These are phyloP conservation scores for Albugo candida DNA, from an alignment of 352 stramenopile species.

Conservation along the genomic window DNA sequence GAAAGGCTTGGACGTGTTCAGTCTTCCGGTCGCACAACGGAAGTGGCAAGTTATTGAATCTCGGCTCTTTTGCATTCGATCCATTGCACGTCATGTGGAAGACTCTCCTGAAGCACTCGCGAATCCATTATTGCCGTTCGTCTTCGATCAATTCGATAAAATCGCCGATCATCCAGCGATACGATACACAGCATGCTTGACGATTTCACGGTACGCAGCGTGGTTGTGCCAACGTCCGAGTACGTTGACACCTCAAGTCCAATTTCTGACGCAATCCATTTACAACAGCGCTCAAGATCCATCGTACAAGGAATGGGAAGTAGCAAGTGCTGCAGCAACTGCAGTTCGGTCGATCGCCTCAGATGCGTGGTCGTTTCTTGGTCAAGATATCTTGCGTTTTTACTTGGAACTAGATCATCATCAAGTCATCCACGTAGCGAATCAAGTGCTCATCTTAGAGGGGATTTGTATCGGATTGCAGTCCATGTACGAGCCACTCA, in stretches of 20 bases:
- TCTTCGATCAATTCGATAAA: slow-evolving; percentile 60
- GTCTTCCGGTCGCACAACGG: slow-evolving; percentile 14
- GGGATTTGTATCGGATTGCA: slow-evolving; percentile 29
- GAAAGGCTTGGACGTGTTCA: slow-evolving; percentile 44
- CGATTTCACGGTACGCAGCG: slow-evolving; percentile 60
- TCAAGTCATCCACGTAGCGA: slow-evolving; percentile 46
- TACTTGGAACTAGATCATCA: slow-evolving; percentile 57
- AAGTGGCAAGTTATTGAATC: slow-evolving; percentile 64
- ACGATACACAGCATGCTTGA: slow-evolving; percentile 70
- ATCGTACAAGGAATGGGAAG: slow-evolving; percentile 45
- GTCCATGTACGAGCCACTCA: slow-evolving; percentile 8
- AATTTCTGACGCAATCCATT: slow-evolving; percentile 55
- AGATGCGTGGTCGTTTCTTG: slow-evolving; percentile 55
- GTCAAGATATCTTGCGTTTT: slow-evolving; percentile 42
- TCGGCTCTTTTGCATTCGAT: slow-evolving; percentile 67
- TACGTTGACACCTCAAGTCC: slow-evolving; percentile 29
- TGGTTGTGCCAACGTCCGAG: slow-evolving; percentile 35
- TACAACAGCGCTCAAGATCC: slow-evolving; percentile 25
- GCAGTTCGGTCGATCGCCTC: slow-evolving; percentile 51
- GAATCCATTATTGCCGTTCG: slow-evolving; percentile 28
- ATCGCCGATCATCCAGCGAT: slow-evolving; percentile 60
- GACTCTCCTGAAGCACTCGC: slow-evolving; percentile 5
- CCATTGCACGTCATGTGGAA: slow-evolving; percentile 69
- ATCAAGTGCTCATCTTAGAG: slow-evolving; percentile 74
- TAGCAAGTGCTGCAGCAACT: slow-evolving; percentile 42